Conservation (phyloP, 345 rosid species). For the Camelina hispida region DNA sequence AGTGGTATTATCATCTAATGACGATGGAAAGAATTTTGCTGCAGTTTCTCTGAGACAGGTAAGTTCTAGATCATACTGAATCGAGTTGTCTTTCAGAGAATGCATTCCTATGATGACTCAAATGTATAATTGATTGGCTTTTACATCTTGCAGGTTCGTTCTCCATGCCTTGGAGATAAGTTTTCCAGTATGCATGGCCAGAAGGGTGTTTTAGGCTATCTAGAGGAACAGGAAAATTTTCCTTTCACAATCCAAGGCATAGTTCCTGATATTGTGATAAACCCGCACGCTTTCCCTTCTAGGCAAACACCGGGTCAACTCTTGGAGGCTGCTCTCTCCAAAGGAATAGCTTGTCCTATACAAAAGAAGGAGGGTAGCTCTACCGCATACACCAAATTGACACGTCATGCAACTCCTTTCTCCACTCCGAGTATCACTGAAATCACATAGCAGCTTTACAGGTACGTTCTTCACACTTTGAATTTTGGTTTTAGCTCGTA, state of each 20-base stretch:
- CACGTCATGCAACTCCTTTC: conserved; percentile 85
- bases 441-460: conserved; percentile 86
- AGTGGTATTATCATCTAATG: conserved; percentile 85
- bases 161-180: conserved; percentile 91
- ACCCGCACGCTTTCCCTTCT: conserved; percentile 94
- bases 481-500: conserved; percentile 4
- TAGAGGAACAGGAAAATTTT: conserved; percentile 91
- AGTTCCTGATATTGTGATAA: conserved; percentile 89
- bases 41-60: conserved; percentile 92
- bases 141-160: conserved; percentile 60
- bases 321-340: conserved; percentile 90
- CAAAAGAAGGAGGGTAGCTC: conserved; percentile 36
- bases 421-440: conserved; percentile 70
- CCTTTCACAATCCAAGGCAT: conserved; percentile 91
- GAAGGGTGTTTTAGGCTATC: conserved; percentile 89
- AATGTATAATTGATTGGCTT: conserved; percentile 22
- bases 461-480: conserved; percentile 47
- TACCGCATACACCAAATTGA: conserved; percentile 58
- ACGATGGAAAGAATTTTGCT: conserved; percentile 92
- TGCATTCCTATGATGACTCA: neutral
- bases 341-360: conserved; percentile 77
- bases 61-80: conserved; percentile 32
- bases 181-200: conserved; percentile 99
- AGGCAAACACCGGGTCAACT: conserved; percentile 96
- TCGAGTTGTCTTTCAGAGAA: conserved; percentile 18